phyloP scores from a whole-genome alignment of 164 flowering plant genomes.

The Vitis labrusca region DNA sequence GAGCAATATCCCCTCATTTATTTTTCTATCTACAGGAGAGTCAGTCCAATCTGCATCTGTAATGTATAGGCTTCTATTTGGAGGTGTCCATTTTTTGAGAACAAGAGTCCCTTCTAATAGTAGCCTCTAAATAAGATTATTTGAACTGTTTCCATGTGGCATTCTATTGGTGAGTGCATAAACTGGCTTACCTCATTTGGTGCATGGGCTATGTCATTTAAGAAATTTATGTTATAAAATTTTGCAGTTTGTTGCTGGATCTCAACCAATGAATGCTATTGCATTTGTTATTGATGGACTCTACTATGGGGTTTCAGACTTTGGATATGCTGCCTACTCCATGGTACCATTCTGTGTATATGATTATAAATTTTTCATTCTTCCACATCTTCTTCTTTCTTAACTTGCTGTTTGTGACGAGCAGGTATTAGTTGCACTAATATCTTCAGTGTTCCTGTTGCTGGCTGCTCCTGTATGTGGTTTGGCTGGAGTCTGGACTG shows the following conservation, averaged over 20 bases:
- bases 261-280: slow-evolving; percentile 92
- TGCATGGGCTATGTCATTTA: too few relatives aligned
- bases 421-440: slow-evolving; percentile 63
- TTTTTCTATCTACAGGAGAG: too few relatives aligned
- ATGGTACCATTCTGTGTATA: slow-evolving; percentile 49
- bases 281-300: slow-evolving; percentile 98
- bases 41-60: too few relatives aligned
- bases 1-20: too few relatives aligned
- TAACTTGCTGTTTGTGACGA: slow-evolving; percentile 2
- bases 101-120: too few relatives aligned
- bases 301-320: slow-evolving; percentile 97
- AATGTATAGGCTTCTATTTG: too few relatives aligned
- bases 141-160: too few relatives aligned
- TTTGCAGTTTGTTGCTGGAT: slow-evolving; percentile 92
- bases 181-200: too few relatives aligned
- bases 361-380: neutral
- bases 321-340: slow-evolving; percentile 88
- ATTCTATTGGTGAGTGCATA: too few relatives aligned
- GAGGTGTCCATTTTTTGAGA: too few relatives aligned
- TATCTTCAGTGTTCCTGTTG: slow-evolving; percentile 66
- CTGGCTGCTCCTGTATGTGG: slow-evolving; percentile 71
- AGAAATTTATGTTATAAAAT: neutral
- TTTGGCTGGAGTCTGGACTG: slow-evolving; percentile 90
- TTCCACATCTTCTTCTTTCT: neutral
- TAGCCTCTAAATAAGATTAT: too few relatives aligned